Evolutionary conservation across 306 rosid genomes (phyloP), one percentile per base, ranked within the genome.

Genomic region (Nissolia schottii): DNA sequence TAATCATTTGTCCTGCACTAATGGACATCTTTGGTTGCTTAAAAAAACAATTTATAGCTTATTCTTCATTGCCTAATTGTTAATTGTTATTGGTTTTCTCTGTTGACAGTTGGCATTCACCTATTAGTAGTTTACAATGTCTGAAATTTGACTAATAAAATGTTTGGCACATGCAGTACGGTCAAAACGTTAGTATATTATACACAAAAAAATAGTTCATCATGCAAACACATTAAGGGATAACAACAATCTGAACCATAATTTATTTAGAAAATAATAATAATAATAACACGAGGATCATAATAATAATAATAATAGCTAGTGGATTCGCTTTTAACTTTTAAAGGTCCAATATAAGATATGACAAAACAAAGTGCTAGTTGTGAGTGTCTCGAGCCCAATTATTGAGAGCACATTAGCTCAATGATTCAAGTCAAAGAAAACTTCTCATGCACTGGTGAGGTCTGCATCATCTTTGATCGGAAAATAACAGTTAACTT

Each of bases 361-460:
- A 57, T 69, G 46, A 19, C 49, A 49, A 45, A 28, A 77, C n/a
- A 38, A n/a, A 71, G 73, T 53, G 73, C 25, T 13, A 41, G 22
- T 12, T 49, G 5, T 37, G 27, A 9, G 56, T 64, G 37, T 71
- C 74, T 34, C 7, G 29, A 59, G 16, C 22, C 77, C 74, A 78
- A 71, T 71, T 41, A 78, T 78, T 66, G 51, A 64, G 11, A 65
- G 35, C 73, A 64, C 45, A 38, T 54, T 64, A 53, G n/a, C 28
- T 43, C 55, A 71, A 78, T 78, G 69, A 71, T 78, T 45, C 67
- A 10, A 3, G 10, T 64, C 19, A 31, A 37, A n/a, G n/a, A n/a
- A 4, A 31, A 1, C 57, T 70, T 78, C 74, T 55, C 73, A 32
- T 6, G 35, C n/a, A 78, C 64, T 40, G 29, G 25, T 3, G 67